phyloP scores from a whole-genome alignment of 306 rosid genomes.

The Oxytropis ochrocephala region DNA sequence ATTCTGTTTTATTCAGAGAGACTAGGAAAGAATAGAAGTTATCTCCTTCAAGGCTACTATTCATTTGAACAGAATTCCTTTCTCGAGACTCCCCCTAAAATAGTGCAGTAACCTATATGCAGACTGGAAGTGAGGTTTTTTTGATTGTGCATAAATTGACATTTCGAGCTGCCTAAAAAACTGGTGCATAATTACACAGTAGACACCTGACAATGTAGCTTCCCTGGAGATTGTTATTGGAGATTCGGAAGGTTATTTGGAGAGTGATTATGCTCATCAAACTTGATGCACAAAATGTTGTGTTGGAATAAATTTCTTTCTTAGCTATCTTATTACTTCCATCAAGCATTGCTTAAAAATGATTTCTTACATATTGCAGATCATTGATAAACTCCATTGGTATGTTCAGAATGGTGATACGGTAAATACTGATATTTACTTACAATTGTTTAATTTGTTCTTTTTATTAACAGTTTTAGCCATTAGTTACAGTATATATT shows the following conservation, averaged over 20 bases:
- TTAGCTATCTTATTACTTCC: conserved; percentile 3
- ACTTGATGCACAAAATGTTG: neutral
- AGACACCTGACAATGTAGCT: neutral
- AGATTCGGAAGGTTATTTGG: neutral
- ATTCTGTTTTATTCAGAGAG: too few relatives aligned
- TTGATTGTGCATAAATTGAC: too few relatives aligned
- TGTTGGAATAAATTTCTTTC: conserved; percentile 2
- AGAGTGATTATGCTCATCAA: conserved; percentile 10
- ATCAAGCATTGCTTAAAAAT: conserved; percentile 21
- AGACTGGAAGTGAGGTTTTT: too few relatives aligned
- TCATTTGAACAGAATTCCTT: too few relatives aligned
- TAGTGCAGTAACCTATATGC: too few relatives aligned
- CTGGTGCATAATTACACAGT: neutral
- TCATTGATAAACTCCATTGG: conserved; percentile 72
- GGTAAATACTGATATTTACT: conserved; percentile 38
- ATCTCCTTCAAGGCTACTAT: too few relatives aligned
- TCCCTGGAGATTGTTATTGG: neutral
- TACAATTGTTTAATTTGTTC: neutral
- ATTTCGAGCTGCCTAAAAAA: neutral
- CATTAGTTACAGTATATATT: neutral
- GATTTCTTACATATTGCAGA: conserved; percentile 50
- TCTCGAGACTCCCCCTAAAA: too few relatives aligned
- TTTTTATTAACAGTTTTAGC: neutral
- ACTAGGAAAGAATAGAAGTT: too few relatives aligned
- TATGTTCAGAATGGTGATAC: conserved; percentile 65